Evolutionary conservation across 1,284 basidiomycete species (phyloP), one percentile per base, ranked within the genome.

Genomic region (Cutaneotrichosporon dermatis): DNA sequence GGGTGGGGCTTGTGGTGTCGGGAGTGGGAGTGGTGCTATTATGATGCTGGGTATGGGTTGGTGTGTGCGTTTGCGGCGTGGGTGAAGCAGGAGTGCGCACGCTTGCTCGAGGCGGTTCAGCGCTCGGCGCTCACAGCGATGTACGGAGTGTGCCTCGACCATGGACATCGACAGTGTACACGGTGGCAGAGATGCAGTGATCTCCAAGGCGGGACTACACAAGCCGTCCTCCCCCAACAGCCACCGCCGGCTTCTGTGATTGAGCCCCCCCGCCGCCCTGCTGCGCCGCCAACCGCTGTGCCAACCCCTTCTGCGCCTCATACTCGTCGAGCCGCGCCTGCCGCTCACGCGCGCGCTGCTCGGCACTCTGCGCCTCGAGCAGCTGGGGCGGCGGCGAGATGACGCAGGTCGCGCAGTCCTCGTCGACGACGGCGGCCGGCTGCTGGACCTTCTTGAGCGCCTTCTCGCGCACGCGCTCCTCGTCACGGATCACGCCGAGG

Each of bases 401-500:
- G 16, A 65, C 53, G 59, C 75, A 76, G 10, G 72, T 73, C 12
- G 58, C 60, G 63, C 75, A 76, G 49, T 76, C 73, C n/a, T 60
- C 57, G 63, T 74, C 75, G 34, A 74, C 58, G 2, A 69, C 63
- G 3, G 73, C 56, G 0, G 66, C 65, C 6, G 72, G 72, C 53
- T 76, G 74, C 16, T 56, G 25, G 39, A 51, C 62, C 25, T 39
- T 51, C 51, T 54, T 57, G 53, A 15, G 58, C 56, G 68, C 70
- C 61, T 71, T 71, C 11, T 67, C 69, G 41, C 65, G 66, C 10
- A 76, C 55, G 36, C 92, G 85, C 66, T 86, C 89, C 68, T 95
- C 91, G 73, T 96, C 92, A 51, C 86, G 84, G 44, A 96, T 68
- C 1, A 96, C 91, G 36, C 92, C 92, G 72, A 88, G 83, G 73